Conservation (phyloP, 1,284 basidiomycete genomes). For the Puccinia triticina region DNA sequence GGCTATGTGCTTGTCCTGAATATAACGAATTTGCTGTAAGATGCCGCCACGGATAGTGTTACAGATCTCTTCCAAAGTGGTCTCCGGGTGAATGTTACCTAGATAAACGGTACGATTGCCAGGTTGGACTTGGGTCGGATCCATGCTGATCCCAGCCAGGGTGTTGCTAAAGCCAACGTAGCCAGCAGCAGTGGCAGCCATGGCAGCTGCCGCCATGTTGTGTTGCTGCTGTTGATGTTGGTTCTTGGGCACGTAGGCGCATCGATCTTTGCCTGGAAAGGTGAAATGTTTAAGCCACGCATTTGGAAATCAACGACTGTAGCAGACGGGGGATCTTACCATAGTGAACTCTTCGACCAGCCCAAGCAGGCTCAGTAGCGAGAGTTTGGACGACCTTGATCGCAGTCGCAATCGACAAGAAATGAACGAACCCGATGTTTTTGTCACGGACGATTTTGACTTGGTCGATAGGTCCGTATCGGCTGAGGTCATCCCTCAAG, state of each 20-base stretch:
- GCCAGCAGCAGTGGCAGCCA: conserved; percentile 56
- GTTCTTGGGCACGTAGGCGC: conserved; percentile 87
- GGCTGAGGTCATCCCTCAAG: conserved; percentile 79
- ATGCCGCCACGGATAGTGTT: conserved; percentile 90
- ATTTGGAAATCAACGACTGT: background rate
- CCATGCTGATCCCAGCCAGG: conserved; percentile 46
- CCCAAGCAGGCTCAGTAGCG: conserved; percentile 83
- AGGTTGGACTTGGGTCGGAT: conserved; percentile 53
- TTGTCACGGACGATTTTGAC: conserved; percentile 97
- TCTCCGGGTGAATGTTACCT: conserved; percentile 91
- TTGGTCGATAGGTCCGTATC: conserved; percentile 94
- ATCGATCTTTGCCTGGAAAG: conserved; percentile 66
- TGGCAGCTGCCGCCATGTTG: conserved; percentile 60
- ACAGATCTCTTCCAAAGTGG: conserved; percentile 85
- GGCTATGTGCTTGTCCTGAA: conserved; percentile 91
- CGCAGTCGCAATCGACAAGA: conserved; percentile 85
- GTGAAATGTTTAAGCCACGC: conserved; percentile 54
- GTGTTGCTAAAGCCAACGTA: conserved; percentile 52
- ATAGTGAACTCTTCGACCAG: conserved; percentile 90
- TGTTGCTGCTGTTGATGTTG: conserved; percentile 67
- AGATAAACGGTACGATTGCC: conserved; percentile 88
- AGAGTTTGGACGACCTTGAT: conserved; percentile 90
- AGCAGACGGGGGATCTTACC: conserved; percentile 62
- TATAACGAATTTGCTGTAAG: conserved; percentile 78
- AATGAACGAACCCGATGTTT: conserved; percentile 96